These are phyloP conservation scores for Suillus hirtellus DNA, from an alignment of 768 basidiomycete genomes.

Conservation along the genomic window DNA sequence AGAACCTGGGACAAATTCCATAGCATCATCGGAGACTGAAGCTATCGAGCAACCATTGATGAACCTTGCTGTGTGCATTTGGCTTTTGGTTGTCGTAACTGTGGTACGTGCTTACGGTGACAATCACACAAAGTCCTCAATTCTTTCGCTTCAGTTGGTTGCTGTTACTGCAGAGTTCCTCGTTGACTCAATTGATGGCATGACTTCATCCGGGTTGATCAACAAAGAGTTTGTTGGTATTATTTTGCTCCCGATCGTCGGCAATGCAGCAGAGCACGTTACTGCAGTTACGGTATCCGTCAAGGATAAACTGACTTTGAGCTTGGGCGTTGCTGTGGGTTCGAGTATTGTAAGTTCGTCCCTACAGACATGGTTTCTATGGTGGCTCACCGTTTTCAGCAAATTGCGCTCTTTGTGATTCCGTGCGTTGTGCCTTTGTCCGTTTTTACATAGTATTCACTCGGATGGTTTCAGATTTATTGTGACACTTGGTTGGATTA, in stretches of 20 bases:
- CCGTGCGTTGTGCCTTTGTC: conserved; percentile 39
- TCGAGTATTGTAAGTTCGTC: conserved; percentile 65
- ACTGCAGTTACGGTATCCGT: conserved; percentile 91
- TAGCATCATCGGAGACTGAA: conserved; percentile 25
- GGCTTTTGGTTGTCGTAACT: conserved; percentile 58
- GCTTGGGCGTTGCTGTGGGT: conserved; percentile 87
- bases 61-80: conserved; percentile 53
- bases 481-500: conserved; percentile 77
- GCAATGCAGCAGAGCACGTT: conserved; percentile 89
- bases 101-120: conserved; percentile 44
- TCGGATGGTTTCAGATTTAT: conserved; percentile 50
- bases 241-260: conserved; percentile 88
- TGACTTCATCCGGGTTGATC: conserved; percentile 59
- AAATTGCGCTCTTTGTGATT: conserved; percentile 72
- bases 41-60: conserved; percentile 43
- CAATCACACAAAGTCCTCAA: background rate
- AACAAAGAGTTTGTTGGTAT: conserved; percentile 84
- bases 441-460: conserved; percentile 10
- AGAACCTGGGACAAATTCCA: conserved; percentile 1
- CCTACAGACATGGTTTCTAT: background rate
- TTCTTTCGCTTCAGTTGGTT: conserved; percentile 40
- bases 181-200: conserved; percentile 78
- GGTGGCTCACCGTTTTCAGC: conserved; percentile 38
- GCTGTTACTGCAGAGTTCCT: conserved; percentile 64
- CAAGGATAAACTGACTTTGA: conserved; percentile 85